Base-by-base conservation (phyloP, 169 alveolate genomes). In the Cryptosporidium tyzzeri region DNA sequence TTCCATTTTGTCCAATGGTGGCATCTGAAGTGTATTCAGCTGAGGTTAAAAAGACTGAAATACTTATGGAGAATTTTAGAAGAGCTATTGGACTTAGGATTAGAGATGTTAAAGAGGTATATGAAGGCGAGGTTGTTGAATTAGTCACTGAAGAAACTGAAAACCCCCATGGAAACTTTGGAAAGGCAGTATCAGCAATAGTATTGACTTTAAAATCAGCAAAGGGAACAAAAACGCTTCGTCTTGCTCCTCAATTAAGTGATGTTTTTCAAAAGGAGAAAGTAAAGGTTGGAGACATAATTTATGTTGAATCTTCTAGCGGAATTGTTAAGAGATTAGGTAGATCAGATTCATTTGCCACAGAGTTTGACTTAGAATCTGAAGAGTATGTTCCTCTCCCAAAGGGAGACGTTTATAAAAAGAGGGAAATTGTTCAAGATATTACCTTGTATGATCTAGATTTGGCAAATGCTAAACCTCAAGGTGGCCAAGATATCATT, bases 331-430 rank as follows among this genome's bases (percentile, higher is more conserved):
- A 97, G 92, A 96, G 99, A 86, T 98, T 98, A 61, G 99, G 99
- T 14, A 91, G 99, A 86, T 96, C 99, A 53, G 99, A 98, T 92
- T 97, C 97, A 1, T 98, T 96, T 92, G 98, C 99, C 9, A 96
- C 99, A 31, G 99, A 98, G 91, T 98, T 95, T 93, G 99, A 98
- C 91, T 95, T 98, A 41, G 99, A 98, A 92, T 98, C 99, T 55
- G 99, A 98, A 94, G 99, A 98, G 89, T 98, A 97, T 84, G 99
- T 98, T 26, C 99, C 99, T 6, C 93, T 99, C 48, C 99, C 99
- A 2, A 98, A 98, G 91, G 99, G 99, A 41, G 99, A 99, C 75
- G 99, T 98, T n/a, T 99, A 97, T 92, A 99, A 99, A 96, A 98
- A 98, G 93, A 99, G 98, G 93, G 99, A 98, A 93, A 98, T 98